phyloP scores from a whole-genome alignment of 805 yeast species.

The Dipodascopsis tothii region DNA sequence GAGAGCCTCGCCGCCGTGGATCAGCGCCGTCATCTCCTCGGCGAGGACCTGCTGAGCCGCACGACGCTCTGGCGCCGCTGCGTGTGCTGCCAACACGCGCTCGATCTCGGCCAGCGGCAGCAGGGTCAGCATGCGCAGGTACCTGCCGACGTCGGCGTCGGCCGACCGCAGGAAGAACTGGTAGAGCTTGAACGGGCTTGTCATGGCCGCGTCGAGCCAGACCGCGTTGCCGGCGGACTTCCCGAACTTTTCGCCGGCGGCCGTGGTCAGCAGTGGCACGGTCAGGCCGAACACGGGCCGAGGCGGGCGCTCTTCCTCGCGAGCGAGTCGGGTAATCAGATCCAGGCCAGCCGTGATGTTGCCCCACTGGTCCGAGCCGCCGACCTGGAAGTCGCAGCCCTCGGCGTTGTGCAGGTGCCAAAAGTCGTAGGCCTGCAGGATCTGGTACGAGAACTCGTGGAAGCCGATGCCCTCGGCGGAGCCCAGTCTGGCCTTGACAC shows the following conservation, averaged over 20 bases:
- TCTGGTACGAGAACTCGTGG: constrained; percentile 89
- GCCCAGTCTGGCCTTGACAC: constrained; percentile 65
- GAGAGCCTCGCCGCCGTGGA: constrained; percentile 78
- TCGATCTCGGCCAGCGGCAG: constrained; percentile 58
- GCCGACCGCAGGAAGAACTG: constrained; percentile 71
- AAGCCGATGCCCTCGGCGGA: constrained; percentile 77
- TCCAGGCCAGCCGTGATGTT: constrained; percentile 95
- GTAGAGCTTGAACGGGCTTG: constrained; percentile 73
- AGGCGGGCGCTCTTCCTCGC: constrained; percentile 19
- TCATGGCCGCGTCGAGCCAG: constrained; percentile 67
- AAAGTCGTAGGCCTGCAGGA: constrained; percentile 89
- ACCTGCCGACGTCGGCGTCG: constrained; percentile 64
- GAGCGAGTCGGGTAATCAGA: constrained; percentile 55
- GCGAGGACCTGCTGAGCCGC: constrained; percentile 74
- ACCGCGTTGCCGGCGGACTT: constrained; percentile 96
- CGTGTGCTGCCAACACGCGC: constrained; percentile 46
- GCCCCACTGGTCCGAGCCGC: constrained; percentile 98
- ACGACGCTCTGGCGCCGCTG: constrained; percentile 52
- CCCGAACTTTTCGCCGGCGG: constrained; percentile 89
- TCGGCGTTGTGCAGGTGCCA: constrained; percentile 61
- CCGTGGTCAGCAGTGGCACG: constrained; percentile 80
- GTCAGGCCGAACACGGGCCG: constrained; percentile 65
- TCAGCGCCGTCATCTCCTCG: constrained; percentile 72
- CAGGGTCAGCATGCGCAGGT: constrained; percentile 71
- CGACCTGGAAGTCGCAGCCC: constrained; percentile 62